Base-by-base conservation (phyloP, 2,329 filamentous ascomycete genomes). In the Fusarium sp. region DNA sequence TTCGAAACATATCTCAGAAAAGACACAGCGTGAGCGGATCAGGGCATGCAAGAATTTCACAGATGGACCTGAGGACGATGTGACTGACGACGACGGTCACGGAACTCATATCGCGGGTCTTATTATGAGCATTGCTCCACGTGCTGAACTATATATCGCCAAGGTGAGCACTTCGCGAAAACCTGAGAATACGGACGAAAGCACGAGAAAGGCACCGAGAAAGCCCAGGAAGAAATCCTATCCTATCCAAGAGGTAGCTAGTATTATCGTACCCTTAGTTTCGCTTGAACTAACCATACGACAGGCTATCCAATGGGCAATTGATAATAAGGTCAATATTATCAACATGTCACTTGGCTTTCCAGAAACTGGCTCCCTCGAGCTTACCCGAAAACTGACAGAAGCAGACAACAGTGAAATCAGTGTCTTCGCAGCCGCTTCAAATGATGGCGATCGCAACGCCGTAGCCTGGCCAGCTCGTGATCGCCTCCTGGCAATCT, bases 301-400 rank as follows among this genome's bases (percentile, higher is more conserved):
- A 3, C 12, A 67, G 63, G 65, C 65, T 15, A 37, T 67, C 18
- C 45, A 47, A 18, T 67, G 65, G 62, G 65, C 62, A 4, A 67
- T 65, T 20, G 57, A 62, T 10, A 59, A 62, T 16, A 30, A 55
- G 4, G 57, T 67, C 6, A 54, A 65, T 4, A 65, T 65, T 37
- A 46, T 67, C 52, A 67, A 67, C 33, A 59, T 67, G 41, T 67
- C 65, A 20, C 56, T 67, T 23, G 65, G 65, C 0, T 67, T 67
- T 31, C n/a, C 47, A 2, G 37, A 51, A n/a, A 51, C 46, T 2
- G 56, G 64, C 20, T 67, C 61, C 12, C 64, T 62, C 33, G 57
- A 67, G 3, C 52, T 67, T 15, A 62, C 53, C 5, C 33, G 36
- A 16, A 49, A 56, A n/a, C 40, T 67, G 4, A 49, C 46, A 8